A percentile compares a stretch with the other conserved stretches of the same genome.
phyloP scores from a whole-genome alignment of 1,284 basidiomycete species.

The Cryptococcus sp. region DNA sequence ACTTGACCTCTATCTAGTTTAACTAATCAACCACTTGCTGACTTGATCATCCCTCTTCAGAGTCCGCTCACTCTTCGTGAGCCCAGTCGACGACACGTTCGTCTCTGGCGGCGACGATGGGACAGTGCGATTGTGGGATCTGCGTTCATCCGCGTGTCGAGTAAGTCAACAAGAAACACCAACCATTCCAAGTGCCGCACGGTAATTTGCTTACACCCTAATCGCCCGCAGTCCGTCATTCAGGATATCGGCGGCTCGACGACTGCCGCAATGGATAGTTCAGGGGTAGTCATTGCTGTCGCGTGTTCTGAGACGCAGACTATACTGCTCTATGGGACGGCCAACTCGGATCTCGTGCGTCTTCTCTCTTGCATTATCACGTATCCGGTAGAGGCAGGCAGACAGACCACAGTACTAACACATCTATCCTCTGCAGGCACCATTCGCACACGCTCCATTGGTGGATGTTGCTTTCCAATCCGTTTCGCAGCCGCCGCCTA shows the following conservation, averaged over 20 bases:
- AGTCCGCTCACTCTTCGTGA: conserved; percentile 88
- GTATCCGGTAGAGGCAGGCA: neutral
- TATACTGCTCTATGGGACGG: conserved; percentile 84
- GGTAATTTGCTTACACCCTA: neutral
- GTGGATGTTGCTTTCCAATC: conserved; percentile 73
- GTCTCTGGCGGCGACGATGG: conserved; percentile 92
- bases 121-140: conserved; percentile 95
- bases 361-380: neutral
- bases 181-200: neutral
- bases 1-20: neutral
- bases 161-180: conserved; percentile 33
- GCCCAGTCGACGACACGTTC: conserved; percentile 91
- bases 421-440: conserved; percentile 56
- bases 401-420: neutral
- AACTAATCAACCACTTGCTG: neutral
- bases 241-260: conserved; percentile 63
- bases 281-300: conserved; percentile 89
- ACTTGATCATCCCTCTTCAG: conserved; percentile 36
- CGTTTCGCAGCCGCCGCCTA: conserved; percentile 78
- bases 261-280: conserved; percentile 85
- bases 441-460: conserved; percentile 75
- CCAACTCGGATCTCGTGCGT: conserved; percentile 75
- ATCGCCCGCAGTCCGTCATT: conserved; percentile 50
- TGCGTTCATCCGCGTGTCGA: conserved; percentile 74
- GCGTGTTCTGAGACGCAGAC: conserved; percentile 78